These are phyloP conservation scores for Saturnispora galanensis DNA, from an alignment of 805 yeast genomes.

Conservation along the genomic window DNA sequence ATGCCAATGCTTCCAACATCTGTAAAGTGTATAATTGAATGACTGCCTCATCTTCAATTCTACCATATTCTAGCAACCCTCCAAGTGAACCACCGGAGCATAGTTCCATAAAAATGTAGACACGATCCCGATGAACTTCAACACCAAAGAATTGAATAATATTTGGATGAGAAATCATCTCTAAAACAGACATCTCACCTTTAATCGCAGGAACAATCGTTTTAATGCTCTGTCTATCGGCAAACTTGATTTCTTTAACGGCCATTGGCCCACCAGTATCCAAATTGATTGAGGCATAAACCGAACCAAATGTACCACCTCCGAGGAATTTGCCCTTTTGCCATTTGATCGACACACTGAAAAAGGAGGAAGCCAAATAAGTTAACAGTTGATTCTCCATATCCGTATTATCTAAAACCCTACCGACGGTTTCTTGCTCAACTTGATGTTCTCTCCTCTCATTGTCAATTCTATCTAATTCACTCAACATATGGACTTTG, in stretches of 20 bases:
- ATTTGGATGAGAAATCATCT: conserved; percentile 91
- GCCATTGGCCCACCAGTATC: conserved; percentile 97
- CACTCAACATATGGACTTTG: conserved; percentile 58
- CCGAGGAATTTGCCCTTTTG: conserved; percentile 92
- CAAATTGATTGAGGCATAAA: conserved; percentile 81
- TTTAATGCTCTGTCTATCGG: conserved; percentile 76
- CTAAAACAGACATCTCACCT: conserved; percentile 94
- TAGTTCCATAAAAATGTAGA: conserved; percentile 93
- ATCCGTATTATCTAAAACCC: conserved; percentile 80
- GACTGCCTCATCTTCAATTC: conserved; percentile 91
- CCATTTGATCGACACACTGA: conserved; percentile 91
- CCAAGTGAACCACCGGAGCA: conserved; percentile 95
- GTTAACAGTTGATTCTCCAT: conserved; percentile 81
- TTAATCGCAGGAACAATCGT: conserved; percentile 80
- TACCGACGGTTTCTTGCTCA: conserved; percentile 57
- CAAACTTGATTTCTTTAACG: conserved; percentile 88
- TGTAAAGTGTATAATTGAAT: conserved; percentile 85
- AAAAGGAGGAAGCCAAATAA: conserved; percentile 77
- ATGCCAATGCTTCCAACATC: conserved; percentile 90
- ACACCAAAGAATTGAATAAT: conserved; percentile 95
- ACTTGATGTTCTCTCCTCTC: conserved; percentile 34
- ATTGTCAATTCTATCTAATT: conserved; percentile 54
- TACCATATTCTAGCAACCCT: conserved; percentile 74
- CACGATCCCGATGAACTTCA: conserved; percentile 92
- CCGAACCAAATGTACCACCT: conserved; percentile 93